A percentile compares a stretch with the other conserved stretches of the same genome.
Evolutionary conservation across 23 red algal species (phyloP).

Genomic region (Cyanidium caldarium): DNA sequence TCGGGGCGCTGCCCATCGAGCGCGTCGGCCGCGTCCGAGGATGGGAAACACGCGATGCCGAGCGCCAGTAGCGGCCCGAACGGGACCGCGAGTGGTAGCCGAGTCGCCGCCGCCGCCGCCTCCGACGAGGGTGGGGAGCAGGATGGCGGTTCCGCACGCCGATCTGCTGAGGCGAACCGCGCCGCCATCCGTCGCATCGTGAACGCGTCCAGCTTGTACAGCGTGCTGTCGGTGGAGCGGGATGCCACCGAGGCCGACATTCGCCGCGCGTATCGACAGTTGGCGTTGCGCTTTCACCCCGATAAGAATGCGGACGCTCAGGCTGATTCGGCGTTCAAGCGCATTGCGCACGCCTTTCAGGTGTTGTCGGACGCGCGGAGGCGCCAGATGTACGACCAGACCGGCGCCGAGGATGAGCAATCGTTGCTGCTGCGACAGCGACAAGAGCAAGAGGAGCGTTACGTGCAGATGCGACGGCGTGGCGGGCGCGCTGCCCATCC

Average conservation of each 20-base stretch:
- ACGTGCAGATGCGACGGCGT: background rate
- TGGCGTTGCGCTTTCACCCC: slow-evolving; percentile 55
- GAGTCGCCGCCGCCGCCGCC: no score
- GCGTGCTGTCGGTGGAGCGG: slow-evolving; percentile 46
- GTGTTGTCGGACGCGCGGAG: slow-evolving; percentile 1
- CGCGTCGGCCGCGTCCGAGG: no score
- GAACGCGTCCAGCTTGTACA: slow-evolving; percentile 34
- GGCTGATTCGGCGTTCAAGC: slow-evolving; percentile 14
- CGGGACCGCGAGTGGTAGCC: no score
- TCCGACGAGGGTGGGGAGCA: no score
- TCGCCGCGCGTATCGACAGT: slow-evolving; percentile 60
- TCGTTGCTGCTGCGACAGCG: background rate
- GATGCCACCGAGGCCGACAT: slow-evolving; percentile 34
- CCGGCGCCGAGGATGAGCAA: slow-evolving; percentile 6
- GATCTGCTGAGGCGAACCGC: no score
- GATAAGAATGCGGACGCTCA: slow-evolving; percentile 35
- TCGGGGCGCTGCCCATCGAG: no score
- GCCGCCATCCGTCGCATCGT: no score
- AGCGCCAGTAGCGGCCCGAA: no score
- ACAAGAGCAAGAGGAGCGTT: background rate
- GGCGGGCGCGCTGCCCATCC: no score
- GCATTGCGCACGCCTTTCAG: slow-evolving; percentile 20
- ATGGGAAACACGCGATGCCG: no score
- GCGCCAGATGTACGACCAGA: slow-evolving; percentile 12
- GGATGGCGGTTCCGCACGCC: no score